phyloP scores from a whole-genome alignment of 345 rosid genomes.

The Physaria fendleri region DNA sequence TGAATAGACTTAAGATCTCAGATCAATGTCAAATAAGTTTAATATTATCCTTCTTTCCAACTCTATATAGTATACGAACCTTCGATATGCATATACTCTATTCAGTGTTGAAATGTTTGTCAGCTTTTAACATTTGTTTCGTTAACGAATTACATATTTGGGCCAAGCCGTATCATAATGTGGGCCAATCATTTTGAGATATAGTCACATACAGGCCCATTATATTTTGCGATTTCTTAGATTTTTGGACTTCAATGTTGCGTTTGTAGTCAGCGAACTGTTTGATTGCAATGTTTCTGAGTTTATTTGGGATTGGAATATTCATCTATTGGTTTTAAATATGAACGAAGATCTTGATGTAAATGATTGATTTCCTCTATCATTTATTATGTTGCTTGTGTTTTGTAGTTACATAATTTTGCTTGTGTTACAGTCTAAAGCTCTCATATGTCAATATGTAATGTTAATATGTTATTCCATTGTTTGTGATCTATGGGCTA shows the following conservation, averaged over 20 bases:
- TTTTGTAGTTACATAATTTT: not conserved
- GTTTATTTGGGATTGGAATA: not conserved
- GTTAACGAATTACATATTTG: no score
- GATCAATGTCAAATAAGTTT: conserved; percentile 2
- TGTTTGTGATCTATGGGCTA: not conserved
- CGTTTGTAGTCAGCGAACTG: not conserved
- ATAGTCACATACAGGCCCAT: no score
- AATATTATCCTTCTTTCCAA: not conserved
- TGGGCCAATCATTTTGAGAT: no score
- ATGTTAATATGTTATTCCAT: no score
- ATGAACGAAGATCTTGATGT: not conserved
- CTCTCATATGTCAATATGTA: no score
- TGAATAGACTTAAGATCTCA: not conserved
- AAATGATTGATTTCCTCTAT: not conserved
- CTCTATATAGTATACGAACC: no score
- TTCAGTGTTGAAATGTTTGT: no score
- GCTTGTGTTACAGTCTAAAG: no score
- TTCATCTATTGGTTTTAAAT: not conserved
- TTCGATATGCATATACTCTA: no score
- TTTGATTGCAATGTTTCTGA: not conserved
- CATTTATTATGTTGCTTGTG: not conserved
- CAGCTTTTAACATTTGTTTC: no score
- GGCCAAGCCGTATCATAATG: no score
- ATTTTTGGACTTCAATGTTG: not conserved
- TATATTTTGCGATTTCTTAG: no score